Base-by-base conservation (phyloP, 495 filamentous ascomycete genomes). In the Neurospora tetraspora region DNA sequence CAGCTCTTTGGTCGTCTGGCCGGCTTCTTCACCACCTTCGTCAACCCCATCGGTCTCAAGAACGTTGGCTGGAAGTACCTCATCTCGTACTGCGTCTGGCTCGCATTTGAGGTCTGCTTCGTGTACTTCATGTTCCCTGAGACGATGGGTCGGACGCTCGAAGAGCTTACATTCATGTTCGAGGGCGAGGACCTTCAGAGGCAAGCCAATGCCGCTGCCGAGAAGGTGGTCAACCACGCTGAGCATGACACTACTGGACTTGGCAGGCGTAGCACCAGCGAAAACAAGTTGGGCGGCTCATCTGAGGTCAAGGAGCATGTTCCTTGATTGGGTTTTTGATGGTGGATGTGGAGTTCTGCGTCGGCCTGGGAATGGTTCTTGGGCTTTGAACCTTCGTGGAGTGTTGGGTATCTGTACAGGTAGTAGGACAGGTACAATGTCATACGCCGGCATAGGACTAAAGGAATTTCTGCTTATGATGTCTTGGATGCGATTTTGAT, bases 101-200 rank as follows among this genome's bases (percentile, higher is more conserved):
- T 91, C 69, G 82, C 79, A 0, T 87, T 87, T 69, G 89, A 91
- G 72, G 80, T 87, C 18, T 69, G 81, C 20, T 88, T 91, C 73
- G 83, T 91, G 69, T 91, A 84, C 75, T 88, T 90, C 73, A 83
- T 91, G 75, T 91, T 89, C 81, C 89, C 89, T 6, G 89, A 91
- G 78, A 91, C 90, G 2, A 78, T 84, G 59, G 86, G 85, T 14
- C 81, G 88, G 14, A 91, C 89, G 2, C 80, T 91, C 16, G 89
- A 91, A 80, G 90, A 92, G 76, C 75, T 91, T 39, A 87, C 89
- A 0, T 90, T 90, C 79, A 75, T 85, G 74, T 85, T 85, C 71
- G 83, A 85, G 73, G 83, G 84, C 70, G 81, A 81, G 74, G 74
- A 78, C 7, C 78, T 84, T n/a, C 76, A 79, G 20, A 80, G 82